Conservation (phyloP, 1,284 basidiomycete genomes). For the Apiotrichum akiyoshidainum region DNA sequence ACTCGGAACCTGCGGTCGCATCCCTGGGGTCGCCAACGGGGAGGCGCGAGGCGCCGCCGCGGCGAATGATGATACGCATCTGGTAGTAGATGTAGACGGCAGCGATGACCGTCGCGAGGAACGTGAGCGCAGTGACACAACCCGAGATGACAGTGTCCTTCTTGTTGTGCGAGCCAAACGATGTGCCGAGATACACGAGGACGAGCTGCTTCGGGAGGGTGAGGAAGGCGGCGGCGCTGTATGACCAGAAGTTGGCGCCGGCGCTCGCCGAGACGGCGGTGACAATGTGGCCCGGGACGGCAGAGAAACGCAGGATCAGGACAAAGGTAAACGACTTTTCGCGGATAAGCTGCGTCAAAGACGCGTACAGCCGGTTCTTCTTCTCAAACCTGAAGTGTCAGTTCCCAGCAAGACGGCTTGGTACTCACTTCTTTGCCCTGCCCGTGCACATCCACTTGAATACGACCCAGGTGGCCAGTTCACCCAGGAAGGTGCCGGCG, state of each 20-base stretch:
- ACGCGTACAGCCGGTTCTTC: slow-evolving; percentile 43
- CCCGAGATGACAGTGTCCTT: slow-evolving; percentile 42
- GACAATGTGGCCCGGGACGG: slow-evolving; percentile 46
- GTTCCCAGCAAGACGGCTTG: not conserved
- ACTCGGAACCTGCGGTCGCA: not conserved
- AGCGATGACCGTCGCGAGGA: slow-evolving; percentile 42
- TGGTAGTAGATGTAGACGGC: slow-evolving; percentile 49
- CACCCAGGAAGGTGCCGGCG: slow-evolving; percentile 46
- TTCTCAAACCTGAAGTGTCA: slow-evolving; percentile 34
- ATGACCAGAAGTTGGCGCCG: slow-evolving; percentile 43
- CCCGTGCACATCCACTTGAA: slow-evolving; percentile 45
- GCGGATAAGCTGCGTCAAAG: slow-evolving; percentile 43
- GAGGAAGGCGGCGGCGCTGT: slow-evolving; percentile 43
- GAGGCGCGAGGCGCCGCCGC: slow-evolving; percentile 14
- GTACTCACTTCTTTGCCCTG: slow-evolving; percentile 38
- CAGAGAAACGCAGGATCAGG: slow-evolving; percentile 44
- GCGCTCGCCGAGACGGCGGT: slow-evolving; percentile 46
- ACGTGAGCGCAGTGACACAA: slow-evolving; percentile 30
- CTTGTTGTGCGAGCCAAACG: slow-evolving; percentile 33
- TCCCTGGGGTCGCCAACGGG: slow-evolving; percentile 13
- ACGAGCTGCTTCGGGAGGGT: slow-evolving; percentile 47
- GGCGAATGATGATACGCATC: slow-evolving; percentile 43
- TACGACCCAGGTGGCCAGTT: slow-evolving; percentile 42
- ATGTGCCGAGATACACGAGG: slow-evolving; percentile 45
- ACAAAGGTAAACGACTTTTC: slow-evolving; percentile 49